Percentiles rank a stretch among this genome's conserved stretches.
Evolutionary conservation across 1,284 basidiomycete species (phyloP).

Genomic region (Coriolopsis trogii): DNA sequence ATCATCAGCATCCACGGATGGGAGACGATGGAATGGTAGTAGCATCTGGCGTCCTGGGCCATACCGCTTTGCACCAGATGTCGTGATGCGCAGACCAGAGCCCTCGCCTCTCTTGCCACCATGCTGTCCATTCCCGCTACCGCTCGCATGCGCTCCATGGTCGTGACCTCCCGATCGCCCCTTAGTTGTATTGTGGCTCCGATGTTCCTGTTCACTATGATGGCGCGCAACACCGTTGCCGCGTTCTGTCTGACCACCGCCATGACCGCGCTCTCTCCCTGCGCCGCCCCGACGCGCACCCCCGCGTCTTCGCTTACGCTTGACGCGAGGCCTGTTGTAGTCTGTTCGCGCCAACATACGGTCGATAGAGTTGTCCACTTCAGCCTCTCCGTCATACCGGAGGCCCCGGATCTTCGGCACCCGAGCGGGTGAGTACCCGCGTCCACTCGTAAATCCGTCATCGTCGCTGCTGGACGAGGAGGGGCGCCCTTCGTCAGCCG

Average conservation of each 20-base stretch:
- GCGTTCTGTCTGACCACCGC: not conserved
- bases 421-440: not conserved
- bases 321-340: not conserved
- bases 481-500: slow-evolving; percentile 1
- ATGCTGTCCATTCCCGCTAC: slow-evolving; percentile 5
- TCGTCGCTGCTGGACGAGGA: slow-evolving; percentile 2
- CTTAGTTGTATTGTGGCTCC: no score
- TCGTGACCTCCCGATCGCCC: not conserved
- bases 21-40: slow-evolving; percentile 18
- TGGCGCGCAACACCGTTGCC: no score
- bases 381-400: slow-evolving; percentile 16
- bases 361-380: slow-evolving; percentile 31
- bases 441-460: slow-evolving; percentile 5
- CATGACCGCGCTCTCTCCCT: slow-evolving; percentile 2
- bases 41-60: slow-evolving; percentile 22
- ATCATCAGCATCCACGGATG: not conserved
- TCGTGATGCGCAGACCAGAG: slow-evolving; percentile 10
- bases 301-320: not conserved
- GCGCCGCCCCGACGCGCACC: slow-evolving; percentile 1
- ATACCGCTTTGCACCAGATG: slow-evolving; percentile 16
- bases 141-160: not conserved
- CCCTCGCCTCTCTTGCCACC: not conserved
- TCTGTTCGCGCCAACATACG: slow-evolving; percentile 31
- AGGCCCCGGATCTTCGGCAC: not conserved
- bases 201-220: no score